Evolutionary conservation across 1,139 yeast genomes (phyloP), one percentile per base, ranked within the genome.

Genomic region (Lodderomyces orthopsilosis): DNA sequence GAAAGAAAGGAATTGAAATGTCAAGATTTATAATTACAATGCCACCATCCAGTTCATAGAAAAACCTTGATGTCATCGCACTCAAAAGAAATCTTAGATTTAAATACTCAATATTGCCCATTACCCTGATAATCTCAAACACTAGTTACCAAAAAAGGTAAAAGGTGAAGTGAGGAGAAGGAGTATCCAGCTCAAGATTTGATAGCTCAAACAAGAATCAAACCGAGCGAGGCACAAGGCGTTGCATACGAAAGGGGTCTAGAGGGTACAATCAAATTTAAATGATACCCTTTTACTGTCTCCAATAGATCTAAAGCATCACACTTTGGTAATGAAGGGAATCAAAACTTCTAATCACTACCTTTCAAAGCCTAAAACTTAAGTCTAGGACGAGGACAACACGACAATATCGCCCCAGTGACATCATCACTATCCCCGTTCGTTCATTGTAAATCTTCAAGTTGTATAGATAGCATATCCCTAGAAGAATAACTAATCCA

Each of bases 161-260:
- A 6, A 9, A 30, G 17, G 40, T 34, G 23, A 19, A 39, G 14
- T 34, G 15, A 18, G 23, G 15, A 15, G 32, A 13, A 41, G 44
- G 44, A 49, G 66, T 48, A 75, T 75, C 80, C 80, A 75, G 81
- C 81, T 81, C 86, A 79, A 80, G 80, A 73, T 63, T 57, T 52
- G 63, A 58, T 37, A 28, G 13, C 12, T 14, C 26, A 26, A 53
- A 55, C 52, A 53, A 12, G 32, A 15, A 14, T 15, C 34, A 59
- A 62, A 65, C 75, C 84, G 86, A 80, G 85, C 85, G 83, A 79
- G 86, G 85, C 74, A 79, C 70, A 70, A 77, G 85, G 85, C 83
- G 52, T 39, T 27, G n/a, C n/a, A n/a, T n/a, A n/a, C n/a, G n/a
- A n/a, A n/a, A n/a, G n/a, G n/a, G n/a, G n/a, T n/a, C n/a, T n/a